phyloP scores from a whole-genome alignment of 305 asterid genomes.

The Solanum hybrid region DNA sequence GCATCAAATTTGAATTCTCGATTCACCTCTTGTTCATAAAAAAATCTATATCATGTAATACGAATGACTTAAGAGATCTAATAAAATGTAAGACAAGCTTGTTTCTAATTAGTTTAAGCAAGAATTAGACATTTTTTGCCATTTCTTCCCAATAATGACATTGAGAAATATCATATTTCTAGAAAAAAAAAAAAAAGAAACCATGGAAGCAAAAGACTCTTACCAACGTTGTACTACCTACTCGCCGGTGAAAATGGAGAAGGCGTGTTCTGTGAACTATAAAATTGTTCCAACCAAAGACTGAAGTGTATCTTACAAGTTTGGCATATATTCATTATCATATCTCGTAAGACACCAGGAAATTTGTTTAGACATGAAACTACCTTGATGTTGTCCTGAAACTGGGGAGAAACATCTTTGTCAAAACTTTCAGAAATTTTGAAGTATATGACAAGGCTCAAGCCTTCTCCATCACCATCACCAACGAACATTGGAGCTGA shows the following conservation, averaged over 20 bases:
- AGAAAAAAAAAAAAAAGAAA: not conserved
- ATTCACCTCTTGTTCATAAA: not conserved
- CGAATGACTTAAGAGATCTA: not conserved
- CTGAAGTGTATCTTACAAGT: not conserved
- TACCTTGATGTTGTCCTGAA: conserved; percentile 75
- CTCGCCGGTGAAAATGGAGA: not conserved
- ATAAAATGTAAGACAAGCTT: not conserved
- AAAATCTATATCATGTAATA: not conserved
- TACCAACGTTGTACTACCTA: not conserved
- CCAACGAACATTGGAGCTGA: conserved; percentile 89
- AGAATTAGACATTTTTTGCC: not conserved
- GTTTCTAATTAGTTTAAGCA: not conserved
- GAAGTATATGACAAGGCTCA: conserved; percentile 79
- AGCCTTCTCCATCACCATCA: conserved; percentile 85
- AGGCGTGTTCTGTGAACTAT: not conserved
- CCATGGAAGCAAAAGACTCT: not conserved
- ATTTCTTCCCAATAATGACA: not conserved
- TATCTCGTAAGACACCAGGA: not conserved
- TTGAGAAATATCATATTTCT: not conserved
- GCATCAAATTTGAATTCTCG: not conserved
- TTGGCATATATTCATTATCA: not conserved
- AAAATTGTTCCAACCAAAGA: not conserved
- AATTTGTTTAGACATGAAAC: not conserved
- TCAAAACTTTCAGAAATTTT: conserved; percentile 60
- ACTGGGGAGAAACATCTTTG: conserved; percentile 59